Percentiles rank a stretch among this genome's conserved stretches.
Evolutionary conservation across 2,329 filamentous ascomycete species (phyloP).

Genomic region (Pseudopyrenochaeta lycopersici): DNA sequence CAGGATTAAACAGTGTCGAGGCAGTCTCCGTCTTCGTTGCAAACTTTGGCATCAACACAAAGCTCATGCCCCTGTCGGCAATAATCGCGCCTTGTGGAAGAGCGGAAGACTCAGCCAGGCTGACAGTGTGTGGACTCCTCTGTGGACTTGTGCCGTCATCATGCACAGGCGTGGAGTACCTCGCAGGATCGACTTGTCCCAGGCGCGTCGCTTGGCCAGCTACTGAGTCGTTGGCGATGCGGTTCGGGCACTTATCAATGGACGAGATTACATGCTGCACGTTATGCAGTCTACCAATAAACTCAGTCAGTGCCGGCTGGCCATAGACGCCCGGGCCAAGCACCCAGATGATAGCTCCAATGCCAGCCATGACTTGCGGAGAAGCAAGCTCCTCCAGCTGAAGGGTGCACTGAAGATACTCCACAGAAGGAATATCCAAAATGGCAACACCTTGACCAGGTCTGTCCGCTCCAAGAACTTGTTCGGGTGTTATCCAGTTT

Average conservation of each 20-base stretch:
- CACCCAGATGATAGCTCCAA: conserved; percentile 81
- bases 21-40: conserved; percentile 34
- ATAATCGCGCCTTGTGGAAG: conserved; percentile 29
- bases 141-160: conserved; percentile 64
- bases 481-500: conserved; percentile 78
- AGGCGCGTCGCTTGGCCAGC: conserved; percentile 74
- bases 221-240: conserved; percentile 73
- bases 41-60: conserved; percentile 59
- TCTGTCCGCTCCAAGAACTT: conserved; percentile 77
- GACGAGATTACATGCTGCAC: conserved; percentile 82
- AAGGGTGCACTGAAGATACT: conserved; percentile 76
- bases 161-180: conserved; percentile 75
- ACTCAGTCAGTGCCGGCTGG: conserved; percentile 70
- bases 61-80: conserved; percentile 54
- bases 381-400: conserved; percentile 76
- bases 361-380: conserved; percentile 69
- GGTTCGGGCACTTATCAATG: conserved; percentile 77
- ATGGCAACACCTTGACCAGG: conserved; percentile 79
- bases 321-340: conserved; percentile 73
- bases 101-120: not conserved
- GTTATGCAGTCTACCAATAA: conserved; percentile 70
- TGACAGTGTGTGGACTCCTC: conserved; percentile 19
- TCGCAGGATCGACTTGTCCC: conserved; percentile 74
- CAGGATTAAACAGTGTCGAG: conserved; percentile 56
- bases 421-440: conserved; percentile 76